Evolutionary conservation across 176 grass and related monocot genomes (phyloP), one percentile per base, ranked within the genome.

Genomic region (Paspalum notatum): DNA sequence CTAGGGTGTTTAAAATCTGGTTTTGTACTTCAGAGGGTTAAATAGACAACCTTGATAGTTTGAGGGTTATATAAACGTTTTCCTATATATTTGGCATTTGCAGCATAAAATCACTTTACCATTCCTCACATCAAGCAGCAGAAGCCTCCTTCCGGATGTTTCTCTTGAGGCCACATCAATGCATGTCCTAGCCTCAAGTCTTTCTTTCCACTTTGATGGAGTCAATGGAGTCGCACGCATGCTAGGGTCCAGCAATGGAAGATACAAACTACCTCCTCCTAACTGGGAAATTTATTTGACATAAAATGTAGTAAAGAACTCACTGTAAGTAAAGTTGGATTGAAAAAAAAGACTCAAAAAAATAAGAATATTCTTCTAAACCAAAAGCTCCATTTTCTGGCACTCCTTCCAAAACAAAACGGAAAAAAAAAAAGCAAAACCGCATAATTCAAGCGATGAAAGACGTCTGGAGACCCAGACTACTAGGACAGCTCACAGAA

Each of bases 61-160:
- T 32, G 32, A 3, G 32, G 32, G 32, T 3, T 32, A 32, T 2
- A 32, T 32, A 32, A 32, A 32, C 32, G 1, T 32, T 32, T 32
- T 32, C 32, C 32, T 32, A 32, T 32, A 32, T 32, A 32, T 32
- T 32, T 32, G 32, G 3, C 61, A 60, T 69, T 40, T 47, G 43
- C 44, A 44, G 62, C n/a, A 15, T 24, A 74, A 84, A 62, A 83
- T 26, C 49, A 90, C 5, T 87, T 84, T 85, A 94, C 90, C 95
- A 87, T 98, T 98, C 49, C 95, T 98, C 37, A 98, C 95, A 86
- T 98, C 92, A 41, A 98, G 84, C 60, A 98, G 67, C 58, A 98
- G 60, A 89, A 89, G 73, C 25, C 62, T 84, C 75, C 84, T 90
- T 41, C 82, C 67, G 51, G 79, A 73, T 72, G 41, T 66, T 81